These are phyloP conservation scores for Babesia gibsoni DNA, from an alignment of 169 alveolate species.

Conservation along the genomic window DNA sequence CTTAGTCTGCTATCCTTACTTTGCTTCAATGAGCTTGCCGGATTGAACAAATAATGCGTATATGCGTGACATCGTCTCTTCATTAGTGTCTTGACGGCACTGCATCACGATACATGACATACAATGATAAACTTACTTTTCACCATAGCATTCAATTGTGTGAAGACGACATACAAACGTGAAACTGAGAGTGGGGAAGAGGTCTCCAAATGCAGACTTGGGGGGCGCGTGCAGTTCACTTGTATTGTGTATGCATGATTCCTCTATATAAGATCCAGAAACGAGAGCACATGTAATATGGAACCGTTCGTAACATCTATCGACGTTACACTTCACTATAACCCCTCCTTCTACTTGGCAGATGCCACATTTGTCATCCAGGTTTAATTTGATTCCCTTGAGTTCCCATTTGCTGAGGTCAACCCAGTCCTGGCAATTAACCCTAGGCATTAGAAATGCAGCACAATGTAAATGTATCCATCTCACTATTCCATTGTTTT, in stretches of 20 bases:
- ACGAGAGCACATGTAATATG: constrained; percentile 61
- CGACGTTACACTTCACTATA: constrained; percentile 13
- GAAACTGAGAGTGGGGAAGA: constrained; percentile 34
- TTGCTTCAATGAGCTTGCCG: constrained; percentile 11
- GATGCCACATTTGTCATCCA: constrained; percentile 8
- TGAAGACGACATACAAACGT: constrained; percentile 31
- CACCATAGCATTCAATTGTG: constrained; percentile 7
- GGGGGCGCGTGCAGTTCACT: not conserved
- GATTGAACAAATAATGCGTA: constrained; percentile 48
- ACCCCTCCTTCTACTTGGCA: constrained; percentile 50
- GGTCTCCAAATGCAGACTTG: not conserved
- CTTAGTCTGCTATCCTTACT: not conserved
- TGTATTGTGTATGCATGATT: constrained; percentile 28
- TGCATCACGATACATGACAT: not conserved
- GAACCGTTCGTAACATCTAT: constrained; percentile 24
- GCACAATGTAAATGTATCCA: constrained; percentile 63
- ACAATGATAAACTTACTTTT: constrained; percentile 15
- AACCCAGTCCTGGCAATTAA: constrained; percentile 28
- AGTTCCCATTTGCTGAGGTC: constrained; percentile 43
- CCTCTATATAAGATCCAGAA: constrained; percentile 40
- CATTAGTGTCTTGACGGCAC: constrained; percentile 32
- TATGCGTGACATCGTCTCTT: constrained; percentile 40
- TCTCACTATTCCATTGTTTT: not conserved
- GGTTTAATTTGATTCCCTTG: not conserved
- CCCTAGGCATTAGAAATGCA: constrained; percentile 44